Evolutionary conservation across 1,284 basidiomycete species (phyloP).

Genomic region (Stereum hirsutum): DNA sequence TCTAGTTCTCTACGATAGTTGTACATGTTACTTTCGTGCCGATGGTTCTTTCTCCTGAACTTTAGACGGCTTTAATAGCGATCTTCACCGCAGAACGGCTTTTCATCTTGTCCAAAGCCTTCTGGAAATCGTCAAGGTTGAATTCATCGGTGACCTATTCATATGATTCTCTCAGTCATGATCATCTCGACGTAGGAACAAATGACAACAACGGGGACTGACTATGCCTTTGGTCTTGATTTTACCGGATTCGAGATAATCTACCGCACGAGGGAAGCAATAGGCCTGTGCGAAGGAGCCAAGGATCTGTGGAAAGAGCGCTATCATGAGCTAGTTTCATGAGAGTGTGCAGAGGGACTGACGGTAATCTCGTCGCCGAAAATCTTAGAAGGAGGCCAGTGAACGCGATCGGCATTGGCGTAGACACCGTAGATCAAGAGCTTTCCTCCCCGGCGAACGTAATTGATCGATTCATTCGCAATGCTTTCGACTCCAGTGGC

Average conservation of each 20-base stretch:
- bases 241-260: slow-evolving; percentile 52
- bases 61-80: too few relatives aligned
- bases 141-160: slow-evolving; percentile 63
- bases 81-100: slow-evolving; percentile 64
- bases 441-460: slow-evolving; percentile 45
- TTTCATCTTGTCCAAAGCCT: slow-evolving; percentile 79
- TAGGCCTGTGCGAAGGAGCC: slow-evolving; percentile 51
- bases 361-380: slow-evolving; percentile 52
- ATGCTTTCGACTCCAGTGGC: slow-evolving; percentile 52
- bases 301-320: slow-evolving; percentile 31
- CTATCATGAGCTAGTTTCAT: slow-evolving; percentile 1
- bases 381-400: slow-evolving; percentile 53
- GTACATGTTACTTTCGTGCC: too few relatives aligned
- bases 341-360: slow-evolving; percentile 7
- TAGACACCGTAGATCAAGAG: slow-evolving; percentile 53
- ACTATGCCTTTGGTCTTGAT: slow-evolving; percentile 71
- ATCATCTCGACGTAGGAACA: neutral
- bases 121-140: slow-evolving; percentile 70
- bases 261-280: slow-evolving; percentile 56
- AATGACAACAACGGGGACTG: slow-evolving; percentile 10
- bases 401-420: slow-evolving; percentile 40
- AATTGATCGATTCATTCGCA: slow-evolving; percentile 49
- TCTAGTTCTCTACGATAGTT: too few relatives aligned
- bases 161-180: neutral
- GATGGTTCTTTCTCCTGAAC: too few relatives aligned